Conservation (phyloP, 371 early-diverging fungal genomes). For the Actinomortierella ambigua region DNA sequence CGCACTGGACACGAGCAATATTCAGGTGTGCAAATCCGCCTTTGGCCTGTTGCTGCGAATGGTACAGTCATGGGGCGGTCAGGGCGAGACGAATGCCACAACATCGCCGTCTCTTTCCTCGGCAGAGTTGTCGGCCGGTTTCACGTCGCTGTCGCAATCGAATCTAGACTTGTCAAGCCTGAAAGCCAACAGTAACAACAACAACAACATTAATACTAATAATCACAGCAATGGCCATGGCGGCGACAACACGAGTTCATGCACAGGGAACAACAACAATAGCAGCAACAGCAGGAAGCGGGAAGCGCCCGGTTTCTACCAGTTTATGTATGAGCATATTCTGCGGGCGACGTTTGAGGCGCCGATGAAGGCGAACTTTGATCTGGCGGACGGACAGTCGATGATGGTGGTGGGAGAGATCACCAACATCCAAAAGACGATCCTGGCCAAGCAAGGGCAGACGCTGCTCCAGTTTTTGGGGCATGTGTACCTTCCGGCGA, state of each 20-base stretch:
- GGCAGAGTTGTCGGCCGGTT: constrained; percentile 1
- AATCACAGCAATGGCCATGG: background rate
- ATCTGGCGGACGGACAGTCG: constrained; percentile 81
- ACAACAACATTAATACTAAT: constrained; percentile 2
- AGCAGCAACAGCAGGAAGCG: constrained; percentile 7
- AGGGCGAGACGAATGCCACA: constrained; percentile 34
- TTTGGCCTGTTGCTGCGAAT: constrained; percentile 83
- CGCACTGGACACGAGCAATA: constrained; percentile 74
- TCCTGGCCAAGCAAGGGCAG: constrained; percentile 65
- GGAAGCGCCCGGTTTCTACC: constrained; percentile 65
- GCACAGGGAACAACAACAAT: background rate
- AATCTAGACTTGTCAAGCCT: constrained; percentile 2
- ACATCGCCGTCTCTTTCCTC: constrained; percentile 1
- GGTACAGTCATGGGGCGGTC: constrained; percentile 80
- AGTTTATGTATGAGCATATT: constrained; percentile 82
- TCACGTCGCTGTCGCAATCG: background rate
- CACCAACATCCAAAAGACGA: constrained; percentile 73
- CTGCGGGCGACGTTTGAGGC: constrained; percentile 82
- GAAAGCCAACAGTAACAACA: constrained; percentile 4
- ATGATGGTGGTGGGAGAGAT: constrained; percentile 85
- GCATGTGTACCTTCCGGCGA: constrained; percentile 67
- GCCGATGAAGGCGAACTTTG: constrained; percentile 79
- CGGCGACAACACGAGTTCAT: background rate
- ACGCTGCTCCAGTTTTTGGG: constrained; percentile 71
- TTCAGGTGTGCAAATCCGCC: constrained; percentile 80